A percentile compares a stretch with the other conserved stretches of the same genome.
These are phyloP conservation scores for Taxillus chinensis DNA, from an alignment of 164 flowering plant genomes.

Conservation along the genomic window DNA sequence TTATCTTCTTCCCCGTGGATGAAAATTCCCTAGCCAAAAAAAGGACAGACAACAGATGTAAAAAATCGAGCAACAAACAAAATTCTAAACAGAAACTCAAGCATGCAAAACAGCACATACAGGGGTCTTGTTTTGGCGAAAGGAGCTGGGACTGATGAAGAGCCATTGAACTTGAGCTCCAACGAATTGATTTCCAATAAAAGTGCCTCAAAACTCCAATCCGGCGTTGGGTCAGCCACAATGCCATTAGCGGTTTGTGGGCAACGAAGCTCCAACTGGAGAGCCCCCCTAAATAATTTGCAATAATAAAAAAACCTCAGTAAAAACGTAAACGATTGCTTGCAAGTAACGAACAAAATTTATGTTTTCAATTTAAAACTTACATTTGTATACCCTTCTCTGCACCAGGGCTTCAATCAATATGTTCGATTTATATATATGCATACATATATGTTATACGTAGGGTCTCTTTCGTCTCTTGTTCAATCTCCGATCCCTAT, in stretches of 20 bases:
- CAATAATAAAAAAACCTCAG: neutral
- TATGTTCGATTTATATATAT: too few species aligned
- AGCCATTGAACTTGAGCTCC: constrained; percentile 28
- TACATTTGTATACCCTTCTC: too few species aligned
- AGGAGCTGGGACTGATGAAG: constrained; percentile 17
- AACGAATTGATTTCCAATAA: constrained; percentile 49
- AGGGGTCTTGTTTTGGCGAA: constrained; percentile 24
- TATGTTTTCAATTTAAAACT: too few species aligned
- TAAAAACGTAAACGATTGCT: neutral
- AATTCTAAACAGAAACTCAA: neutral
- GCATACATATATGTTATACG: too few species aligned
- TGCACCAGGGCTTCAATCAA: too few species aligned
- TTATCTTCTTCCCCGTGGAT: neutral
- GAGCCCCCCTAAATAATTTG: constrained; percentile 32
- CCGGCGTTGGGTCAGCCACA: constrained; percentile 45
- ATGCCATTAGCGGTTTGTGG: constrained; percentile 31
- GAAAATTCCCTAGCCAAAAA: constrained; percentile 10
- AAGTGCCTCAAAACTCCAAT: constrained; percentile 54
- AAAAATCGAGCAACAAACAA: neutral
- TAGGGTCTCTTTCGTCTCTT: too few species aligned
- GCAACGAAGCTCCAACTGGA: constrained; percentile 38
- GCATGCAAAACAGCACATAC: constrained; percentile 8
- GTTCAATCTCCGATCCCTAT: too few species aligned
- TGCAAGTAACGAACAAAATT: neutral
- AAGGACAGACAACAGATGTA: neutral